Percentiles rank a stretch among this genome's conserved stretches.
These are phyloP conservation scores for Malassezia dermatis DNA, from an alignment of 1,284 basidiomycete genomes.

Conservation along the genomic window DNA sequence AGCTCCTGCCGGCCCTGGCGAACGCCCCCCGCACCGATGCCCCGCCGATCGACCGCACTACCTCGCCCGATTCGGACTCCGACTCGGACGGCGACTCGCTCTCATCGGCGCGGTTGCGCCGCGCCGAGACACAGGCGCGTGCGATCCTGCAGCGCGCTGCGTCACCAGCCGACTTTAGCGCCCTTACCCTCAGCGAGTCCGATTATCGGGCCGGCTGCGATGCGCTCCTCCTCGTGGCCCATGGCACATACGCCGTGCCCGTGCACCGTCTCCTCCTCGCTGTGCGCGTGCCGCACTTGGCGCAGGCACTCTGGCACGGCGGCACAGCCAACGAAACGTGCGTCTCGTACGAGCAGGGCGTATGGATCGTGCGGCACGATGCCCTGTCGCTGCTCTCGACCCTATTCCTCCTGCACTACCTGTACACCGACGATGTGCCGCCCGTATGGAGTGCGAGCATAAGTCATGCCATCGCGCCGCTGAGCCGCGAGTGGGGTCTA, in stretches of 20 bases:
- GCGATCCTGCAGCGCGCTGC: background rate
- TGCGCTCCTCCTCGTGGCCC: slow-evolving; percentile 51
- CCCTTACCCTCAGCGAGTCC: background rate
- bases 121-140: background rate
- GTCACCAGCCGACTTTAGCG: background rate
- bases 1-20: slow-evolving; percentile 29
- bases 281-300: slow-evolving; percentile 56
- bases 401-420: slow-evolving; percentile 69
- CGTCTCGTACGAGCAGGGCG: background rate
- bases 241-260: slow-evolving; percentile 52
- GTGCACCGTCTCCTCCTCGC: slow-evolving; percentile 61
- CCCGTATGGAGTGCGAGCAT: slow-evolving; percentile 77
- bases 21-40: background rate
- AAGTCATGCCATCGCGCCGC: slow-evolving; percentile 51
- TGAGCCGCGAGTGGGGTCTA: slow-evolving; percentile 53
- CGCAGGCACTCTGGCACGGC: slow-evolving; percentile 18
- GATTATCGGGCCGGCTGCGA: slow-evolving; percentile 55
- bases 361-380: background rate
- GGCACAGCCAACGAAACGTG: background rate
- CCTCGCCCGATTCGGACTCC: slow-evolving; percentile 21
- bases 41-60: background rate
- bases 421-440: slow-evolving; percentile 75
- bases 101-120: background rate
- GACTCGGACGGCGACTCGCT: slow-evolving; percentile 20
- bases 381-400: slow-evolving; percentile 58